Conservation (phyloP, 106 monocot genomes). For the Phalaenopsis equestris region DNA sequence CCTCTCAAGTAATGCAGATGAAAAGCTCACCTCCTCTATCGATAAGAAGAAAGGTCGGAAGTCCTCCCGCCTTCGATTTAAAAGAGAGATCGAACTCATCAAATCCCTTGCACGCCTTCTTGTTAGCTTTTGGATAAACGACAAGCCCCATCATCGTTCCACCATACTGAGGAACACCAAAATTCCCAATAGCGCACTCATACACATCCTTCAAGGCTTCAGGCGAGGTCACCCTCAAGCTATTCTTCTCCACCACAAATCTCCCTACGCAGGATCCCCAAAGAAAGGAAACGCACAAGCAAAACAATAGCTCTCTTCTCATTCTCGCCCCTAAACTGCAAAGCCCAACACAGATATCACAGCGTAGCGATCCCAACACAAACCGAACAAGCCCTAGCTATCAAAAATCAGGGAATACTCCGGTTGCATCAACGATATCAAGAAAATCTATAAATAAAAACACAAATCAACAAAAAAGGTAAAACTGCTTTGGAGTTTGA, state of each 20-base stretch:
- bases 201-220: constrained; percentile 45
- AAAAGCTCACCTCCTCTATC: constrained; percentile 58
- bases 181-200: constrained; percentile 70
- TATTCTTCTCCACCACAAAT: constrained; percentile 79
- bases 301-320: constrained; percentile 24
- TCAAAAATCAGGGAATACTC: background rate
- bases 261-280: constrained; percentile 35
- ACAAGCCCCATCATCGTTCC: constrained; percentile 62
- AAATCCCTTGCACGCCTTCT: constrained; percentile 46
- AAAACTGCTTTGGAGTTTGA: too few relatives aligned
- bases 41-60: constrained; percentile 60
- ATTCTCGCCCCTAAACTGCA: constrained; percentile 12
- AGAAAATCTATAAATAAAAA: background rate
- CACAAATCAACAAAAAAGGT: too few relatives aligned
- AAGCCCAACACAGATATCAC: constrained; percentile 31
- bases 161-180: constrained; percentile 70
- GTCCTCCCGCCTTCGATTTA: constrained; percentile 50
- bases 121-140: constrained; percentile 51
- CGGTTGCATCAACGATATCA: too few relatives aligned
- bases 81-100: constrained; percentile 44
- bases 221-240: constrained; percentile 63
- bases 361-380: constrained; percentile 11
- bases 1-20: background rate
- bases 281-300: constrained; percentile 29
- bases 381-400: constrained; percentile 20